Conservation (phyloP, 2,329 filamentous ascomycete genomes). For the Cordyceps cicadae region DNA sequence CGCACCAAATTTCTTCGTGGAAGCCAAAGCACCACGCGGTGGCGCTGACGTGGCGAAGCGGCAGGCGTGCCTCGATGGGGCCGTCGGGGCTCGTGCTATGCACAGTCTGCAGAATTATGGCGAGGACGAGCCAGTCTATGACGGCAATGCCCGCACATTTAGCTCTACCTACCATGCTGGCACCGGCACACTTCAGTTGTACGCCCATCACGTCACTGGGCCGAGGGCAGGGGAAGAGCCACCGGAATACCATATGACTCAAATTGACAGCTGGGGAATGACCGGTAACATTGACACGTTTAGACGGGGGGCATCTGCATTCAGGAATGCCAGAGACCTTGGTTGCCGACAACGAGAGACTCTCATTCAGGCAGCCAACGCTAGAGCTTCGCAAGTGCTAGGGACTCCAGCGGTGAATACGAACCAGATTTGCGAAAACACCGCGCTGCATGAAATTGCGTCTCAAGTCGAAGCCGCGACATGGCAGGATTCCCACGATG, state of each 20-base stretch:
- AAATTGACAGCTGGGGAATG: slow-evolving; percentile 22
- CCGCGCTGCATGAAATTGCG: not conserved
- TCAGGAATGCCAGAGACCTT: slow-evolving; percentile 32
- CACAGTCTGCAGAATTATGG: slow-evolving; percentile 29
- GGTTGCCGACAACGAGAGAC: slow-evolving; percentile 28
- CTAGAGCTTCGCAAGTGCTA: not conserved
- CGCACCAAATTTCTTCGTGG: slow-evolving; percentile 34
- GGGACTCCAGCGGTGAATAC: no score
- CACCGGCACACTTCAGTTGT: slow-evolving; percentile 28
- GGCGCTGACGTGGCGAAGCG: slow-evolving; percentile 18
- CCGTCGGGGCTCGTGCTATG: slow-evolving; percentile 29
- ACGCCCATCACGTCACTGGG: slow-evolving; percentile 28
- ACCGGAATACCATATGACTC: slow-evolving; percentile 35
- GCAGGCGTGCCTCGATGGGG: slow-evolving; percentile 31
- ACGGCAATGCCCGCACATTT: slow-evolving; percentile 31
- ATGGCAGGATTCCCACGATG: slow-evolving; percentile 1
- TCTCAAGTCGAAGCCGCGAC: not conserved
- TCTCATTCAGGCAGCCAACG: slow-evolving; percentile 20
- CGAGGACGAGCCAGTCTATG: slow-evolving; percentile 24
- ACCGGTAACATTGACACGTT: slow-evolving; percentile 23
- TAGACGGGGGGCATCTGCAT: slow-evolving; percentile 26
- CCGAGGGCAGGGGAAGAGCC: slow-evolving; percentile 22
- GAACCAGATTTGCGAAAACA: not conserved
- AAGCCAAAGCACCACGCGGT: slow-evolving; percentile 29
- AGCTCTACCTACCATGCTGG: slow-evolving; percentile 27